Evolutionary conservation across 192 early-diverging fungal genomes (phyloP).

Genomic region (Entomortierella beljakovae): DNA sequence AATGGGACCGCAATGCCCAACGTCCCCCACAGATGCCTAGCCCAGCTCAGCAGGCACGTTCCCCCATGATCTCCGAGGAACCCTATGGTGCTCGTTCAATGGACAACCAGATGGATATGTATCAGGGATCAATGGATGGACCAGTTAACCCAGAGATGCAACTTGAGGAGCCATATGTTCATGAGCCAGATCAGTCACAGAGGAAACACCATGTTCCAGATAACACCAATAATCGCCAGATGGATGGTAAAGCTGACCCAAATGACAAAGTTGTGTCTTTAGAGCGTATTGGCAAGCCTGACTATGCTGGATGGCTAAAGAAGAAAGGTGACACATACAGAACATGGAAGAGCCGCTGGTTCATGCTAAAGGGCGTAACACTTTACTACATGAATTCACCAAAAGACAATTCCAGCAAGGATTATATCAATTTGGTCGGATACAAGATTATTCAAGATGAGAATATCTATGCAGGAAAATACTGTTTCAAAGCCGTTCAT

Average conservation of each 20-base stretch:
- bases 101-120: constrained; percentile 17
- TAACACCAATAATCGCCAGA: constrained; percentile 22
- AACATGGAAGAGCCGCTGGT: constrained; percentile 72
- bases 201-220: constrained; percentile 27
- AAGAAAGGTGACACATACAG: constrained; percentile 70
- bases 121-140: background rate
- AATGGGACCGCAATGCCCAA: constrained; percentile 28
- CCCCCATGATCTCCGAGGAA: constrained; percentile 9
- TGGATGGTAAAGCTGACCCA: constrained; percentile 33
- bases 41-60: constrained; percentile 8
- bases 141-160: constrained; percentile 14
- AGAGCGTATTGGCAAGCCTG: constrained; percentile 56
- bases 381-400: constrained; percentile 71
- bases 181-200: constrained; percentile 9
- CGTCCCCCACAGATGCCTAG: constrained; percentile 33
- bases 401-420: constrained; percentile 61
- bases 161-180: constrained; percentile 15
- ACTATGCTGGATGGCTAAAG: constrained; percentile 70
- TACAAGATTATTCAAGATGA: constrained; percentile 71
- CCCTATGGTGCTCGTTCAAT: constrained; percentile 5
- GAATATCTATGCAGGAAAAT: constrained; percentile 68
- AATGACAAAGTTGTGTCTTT: constrained; percentile 49
- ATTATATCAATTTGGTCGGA: constrained; percentile 68
- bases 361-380: constrained; percentile 69
- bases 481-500: constrained; percentile 72